Evolutionary conservation across 768 basidiomycete genomes (phyloP), one percentile per base, ranked within the genome.

Genomic region (Leucocoprinus leucothites): DNA sequence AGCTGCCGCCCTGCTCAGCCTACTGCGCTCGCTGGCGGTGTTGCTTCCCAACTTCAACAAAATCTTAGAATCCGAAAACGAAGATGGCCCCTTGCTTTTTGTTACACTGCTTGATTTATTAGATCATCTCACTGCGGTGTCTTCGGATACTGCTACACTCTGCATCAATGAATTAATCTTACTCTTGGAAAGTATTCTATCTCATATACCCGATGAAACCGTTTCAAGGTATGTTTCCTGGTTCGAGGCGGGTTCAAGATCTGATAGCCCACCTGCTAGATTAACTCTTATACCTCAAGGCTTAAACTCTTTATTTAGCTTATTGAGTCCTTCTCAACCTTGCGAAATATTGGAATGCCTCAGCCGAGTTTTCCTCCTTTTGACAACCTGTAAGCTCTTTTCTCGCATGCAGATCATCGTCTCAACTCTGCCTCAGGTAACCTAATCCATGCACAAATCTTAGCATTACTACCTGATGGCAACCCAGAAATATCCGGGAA

Each of bases 101-200:
- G 24, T 18, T 6, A 25, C 25, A 3, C 14, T 49, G 19, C 49
- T 47, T 36, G 41, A 49, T 35, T 43, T 56, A 14, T 25, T 19
- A 14, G 48, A 44, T 14, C 54, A 14, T 31, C 31, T 48, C 19
- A 24, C 16, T 16, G 28, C 28, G 42, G 41, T 24, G 16, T 35
- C 40, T 11, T 35, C 41, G 26, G 24, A 31, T 19, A 24, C 5
- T 14, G 41, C 38, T 2, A 43, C 18, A 25, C 36, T 9, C 5
- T 22, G 36, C 14, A 16, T 48, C 59, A 36, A 76, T 79, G 59
- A 68, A 69, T 0, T 52, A 84, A 19, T 58, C 1, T 69, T 69
- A 6, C 69, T 89, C 13, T 66, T 87, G 13, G 84, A 88, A 62
- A 71, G 75, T 0, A 58, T 89, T 26, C 77, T 76, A 52, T 81